These are phyloP conservation scores for Coriolopsis trogii DNA, from an alignment of 1,284 basidiomycete genomes.

Conservation along the genomic window DNA sequence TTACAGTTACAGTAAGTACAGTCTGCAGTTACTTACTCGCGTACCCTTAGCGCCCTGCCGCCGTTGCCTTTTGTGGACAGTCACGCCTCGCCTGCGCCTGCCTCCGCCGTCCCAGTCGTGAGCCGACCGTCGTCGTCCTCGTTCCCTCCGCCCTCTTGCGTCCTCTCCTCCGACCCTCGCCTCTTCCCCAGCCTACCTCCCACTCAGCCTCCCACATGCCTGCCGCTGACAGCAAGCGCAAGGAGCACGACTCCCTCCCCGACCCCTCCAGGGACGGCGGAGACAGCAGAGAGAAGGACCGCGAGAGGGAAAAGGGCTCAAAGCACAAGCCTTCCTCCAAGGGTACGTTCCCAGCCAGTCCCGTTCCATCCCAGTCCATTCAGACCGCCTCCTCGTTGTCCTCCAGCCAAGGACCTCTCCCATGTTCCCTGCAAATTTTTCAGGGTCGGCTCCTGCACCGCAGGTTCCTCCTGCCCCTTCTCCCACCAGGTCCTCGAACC, in stretches of 20 bases:
- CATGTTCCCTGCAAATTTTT: conserved; percentile 99
- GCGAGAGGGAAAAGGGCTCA: conserved; percentile 37
- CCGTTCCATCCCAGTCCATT: neutral
- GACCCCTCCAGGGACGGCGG: conserved; percentile 33
- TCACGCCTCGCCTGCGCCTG: neutral
- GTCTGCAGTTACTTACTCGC: too few species aligned
- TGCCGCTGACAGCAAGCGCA: conserved; percentile 33
- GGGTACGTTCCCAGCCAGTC: conserved; percentile 31
- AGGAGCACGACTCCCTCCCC: conserved; percentile 31
- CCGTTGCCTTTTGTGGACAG: neutral
- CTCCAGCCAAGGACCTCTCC: conserved; percentile 82
- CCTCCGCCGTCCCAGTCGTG: too few species aligned
- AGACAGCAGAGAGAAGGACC: conserved; percentile 39
- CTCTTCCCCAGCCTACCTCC: too few species aligned
- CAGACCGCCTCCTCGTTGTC: neutral
- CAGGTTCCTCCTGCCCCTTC: conserved; percentile 95
- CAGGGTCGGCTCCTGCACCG: conserved; percentile 91
- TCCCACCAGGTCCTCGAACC: conserved; percentile 75
- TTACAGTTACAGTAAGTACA: too few species aligned
- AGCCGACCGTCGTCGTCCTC: conserved; percentile 4
- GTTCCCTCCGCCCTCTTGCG: neutral
- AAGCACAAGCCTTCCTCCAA: conserved; percentile 41
- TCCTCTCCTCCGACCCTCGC: neutral
- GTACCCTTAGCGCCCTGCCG: too few species aligned
- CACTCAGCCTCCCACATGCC: conserved; percentile 31